Evolutionary conservation across 495 filamentous ascomycete genomes (phyloP).

Genomic region (Neurospora discreta): DNA sequence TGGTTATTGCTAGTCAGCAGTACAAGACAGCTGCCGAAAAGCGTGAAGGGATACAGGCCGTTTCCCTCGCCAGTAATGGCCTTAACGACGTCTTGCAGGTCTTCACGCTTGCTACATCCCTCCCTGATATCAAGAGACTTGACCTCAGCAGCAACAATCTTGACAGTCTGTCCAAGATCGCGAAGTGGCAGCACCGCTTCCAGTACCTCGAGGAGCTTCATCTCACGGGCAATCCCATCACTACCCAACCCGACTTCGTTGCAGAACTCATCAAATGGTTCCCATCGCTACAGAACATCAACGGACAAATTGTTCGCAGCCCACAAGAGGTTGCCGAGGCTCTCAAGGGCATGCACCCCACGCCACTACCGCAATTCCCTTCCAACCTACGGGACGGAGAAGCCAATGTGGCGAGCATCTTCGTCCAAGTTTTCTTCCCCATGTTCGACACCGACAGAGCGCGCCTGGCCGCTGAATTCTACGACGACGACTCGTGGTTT

Average conservation of each 20-base stretch:
- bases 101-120: slow-evolving; percentile 56
- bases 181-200: slow-evolving; percentile 73
- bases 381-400: slow-evolving; percentile 64
- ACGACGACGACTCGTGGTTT: slow-evolving; percentile 69
- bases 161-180: slow-evolving; percentile 52
- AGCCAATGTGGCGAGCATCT: slow-evolving; percentile 59
- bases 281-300: slow-evolving; percentile 61
- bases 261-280: slow-evolving; percentile 71
- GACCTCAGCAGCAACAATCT: slow-evolving; percentile 76
- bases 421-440: slow-evolving; percentile 62
- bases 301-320: slow-evolving; percentile 58
- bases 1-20: slow-evolving; percentile 63
- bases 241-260: slow-evolving; percentile 47
- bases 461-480: slow-evolving; percentile 51
- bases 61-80: slow-evolving; percentile 67
- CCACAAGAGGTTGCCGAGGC: slow-evolving; percentile 50
- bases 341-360: slow-evolving; percentile 24
- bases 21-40: slow-evolving; percentile 57
- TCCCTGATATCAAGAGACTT: slow-evolving; percentile 74
- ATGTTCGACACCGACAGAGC: slow-evolving; percentile 64
- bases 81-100: slow-evolving; percentile 60
- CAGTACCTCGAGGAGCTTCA: slow-evolving; percentile 66
- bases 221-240: slow-evolving; percentile 64
- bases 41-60: slow-evolving; percentile 59
- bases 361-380: slow-evolving; percentile 56